These are phyloP conservation scores for Grifola frondosa DNA, from an alignment of 1,284 basidiomycete genomes.

Conservation along the genomic window DNA sequence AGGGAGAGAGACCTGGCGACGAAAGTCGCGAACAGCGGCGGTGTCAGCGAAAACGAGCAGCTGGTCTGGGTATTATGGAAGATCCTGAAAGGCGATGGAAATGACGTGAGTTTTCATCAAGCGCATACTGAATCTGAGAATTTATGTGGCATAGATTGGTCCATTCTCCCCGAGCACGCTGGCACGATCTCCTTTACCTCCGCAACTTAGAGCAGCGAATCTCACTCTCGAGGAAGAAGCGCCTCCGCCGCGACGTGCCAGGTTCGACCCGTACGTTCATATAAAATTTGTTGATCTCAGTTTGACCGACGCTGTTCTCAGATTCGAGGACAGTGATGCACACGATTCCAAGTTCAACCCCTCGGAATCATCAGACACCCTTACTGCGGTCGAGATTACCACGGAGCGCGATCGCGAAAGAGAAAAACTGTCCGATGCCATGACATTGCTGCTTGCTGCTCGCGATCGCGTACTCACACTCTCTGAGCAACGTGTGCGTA, in stretches of 20 bases:
- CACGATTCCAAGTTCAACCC: neutral
- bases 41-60: constrained; percentile 64
- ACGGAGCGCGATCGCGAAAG: constrained; percentile 38
- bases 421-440: constrained; percentile 47
- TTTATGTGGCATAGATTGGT: constrained; percentile 53
- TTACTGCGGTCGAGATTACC: constrained; percentile 23
- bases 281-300: neutral
- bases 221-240: constrained; percentile 60
- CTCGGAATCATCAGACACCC: constrained; percentile 4
- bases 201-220: constrained; percentile 68
- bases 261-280: constrained; percentile 19
- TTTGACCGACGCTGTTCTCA: constrained; percentile 5
- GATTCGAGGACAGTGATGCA: constrained; percentile 34
- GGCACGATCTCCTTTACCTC: constrained; percentile 65
- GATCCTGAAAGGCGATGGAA: constrained; percentile 74
- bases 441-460: constrained; percentile 64
- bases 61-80: constrained; percentile 83
- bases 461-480: constrained; percentile 68
- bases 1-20: constrained; percentile 63
- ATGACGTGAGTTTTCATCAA: constrained; percentile 53
- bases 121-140: neutral
- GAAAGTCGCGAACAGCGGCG: constrained; percentile 47
- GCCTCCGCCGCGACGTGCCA: constrained; percentile 44
- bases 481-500: constrained; percentile 65
- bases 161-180: constrained; percentile 72